Base-by-base conservation (phyloP, 2,329 filamentous ascomycete genomes). In the Fusarium newnesense region DNA sequence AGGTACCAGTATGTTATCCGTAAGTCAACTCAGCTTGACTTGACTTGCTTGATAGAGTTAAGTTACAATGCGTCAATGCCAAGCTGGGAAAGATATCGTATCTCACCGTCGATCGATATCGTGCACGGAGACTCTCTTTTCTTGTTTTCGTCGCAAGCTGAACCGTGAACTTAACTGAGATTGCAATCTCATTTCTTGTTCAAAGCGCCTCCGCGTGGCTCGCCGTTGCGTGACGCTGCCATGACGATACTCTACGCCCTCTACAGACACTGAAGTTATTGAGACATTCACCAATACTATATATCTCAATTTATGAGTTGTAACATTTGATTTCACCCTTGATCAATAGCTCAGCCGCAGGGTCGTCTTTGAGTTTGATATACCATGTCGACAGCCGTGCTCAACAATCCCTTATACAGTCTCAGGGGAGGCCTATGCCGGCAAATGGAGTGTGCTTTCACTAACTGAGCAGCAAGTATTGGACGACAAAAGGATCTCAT, bases 221-320 rank as follows among this genome's bases (percentile, higher is more conserved):
- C 58, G 24, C 54, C 50, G 37, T 76, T 63, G 70, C 58, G 69
- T 77, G 76, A 76, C 69, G 67, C 71, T 67, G 56, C 60, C 67
- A 75, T 77, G 75, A 77, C 75, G 61, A 67, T 61, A 57, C 64
- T 47, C 72, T 60, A 60, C 69, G 42, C 62, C 64, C 50, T 62
- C 50, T 21, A 42, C 58, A 28, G 34, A 61, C 54, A 47, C 19
- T 34, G n/a, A 46, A 64, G 63, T 64, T 24, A 24, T 24, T 28
- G 11, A 64, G 34, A 46, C 37, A 61, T 49, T 60, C 56, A 61
- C 68, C 60, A 71, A 75, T 75, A 61, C 53, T 32, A 32, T 21
- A 40, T 19, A 24, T 63, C 12, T 40, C 24, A 39, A 34, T 42
- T 43, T 39, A 40, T 34, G n/a, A 32, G 36, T n/a, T 32, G 9